Conservation (phyloP, 768 basidiomycete genomes). For the Asterophora parasitica region DNA sequence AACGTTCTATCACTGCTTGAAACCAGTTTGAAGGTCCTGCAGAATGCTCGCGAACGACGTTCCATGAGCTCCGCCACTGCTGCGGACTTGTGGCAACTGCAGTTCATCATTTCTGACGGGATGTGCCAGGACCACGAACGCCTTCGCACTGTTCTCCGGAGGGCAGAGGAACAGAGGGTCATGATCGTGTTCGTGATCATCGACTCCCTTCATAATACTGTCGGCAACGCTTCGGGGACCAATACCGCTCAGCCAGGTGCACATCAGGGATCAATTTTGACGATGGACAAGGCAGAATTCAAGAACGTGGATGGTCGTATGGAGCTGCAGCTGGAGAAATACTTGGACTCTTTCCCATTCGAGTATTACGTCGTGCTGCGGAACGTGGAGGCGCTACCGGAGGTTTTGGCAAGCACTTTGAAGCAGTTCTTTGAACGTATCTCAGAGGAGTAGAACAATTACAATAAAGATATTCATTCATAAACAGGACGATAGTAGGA, state of each 20-base stretch:
- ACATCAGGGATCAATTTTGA: slow-evolving; percentile 74
- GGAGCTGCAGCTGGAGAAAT: slow-evolving; percentile 85
- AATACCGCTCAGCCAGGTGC: slow-evolving; percentile 17
- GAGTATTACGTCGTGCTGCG: slow-evolving; percentile 95
- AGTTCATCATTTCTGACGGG: slow-evolving; percentile 99
- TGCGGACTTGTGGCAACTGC: slow-evolving; percentile 91
- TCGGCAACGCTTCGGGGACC: slow-evolving; percentile 12
- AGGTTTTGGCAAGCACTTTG: slow-evolving; percentile 81
- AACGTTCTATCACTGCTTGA: slow-evolving; percentile 83
- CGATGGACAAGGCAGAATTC: slow-evolving; percentile 90
- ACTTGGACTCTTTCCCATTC: slow-evolving; percentile 96
- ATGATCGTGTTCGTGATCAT: slow-evolving; percentile 96
- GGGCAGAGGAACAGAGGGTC: slow-evolving; percentile 84
- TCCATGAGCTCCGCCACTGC: slow-evolving; percentile 56
- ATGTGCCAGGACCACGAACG: slow-evolving; percentile 94
- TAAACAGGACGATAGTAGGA: too few relatives aligned
- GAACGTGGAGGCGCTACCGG: slow-evolving; percentile 86
- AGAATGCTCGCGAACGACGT: slow-evolving; percentile 69
- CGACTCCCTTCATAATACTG: slow-evolving; percentile 67
- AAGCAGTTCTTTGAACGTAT: slow-evolving; percentile 90
- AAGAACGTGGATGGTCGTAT: slow-evolving; percentile 73
- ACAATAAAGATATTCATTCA: neutral
- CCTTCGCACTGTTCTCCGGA: slow-evolving; percentile 72
- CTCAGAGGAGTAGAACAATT: slow-evolving; percentile 54
- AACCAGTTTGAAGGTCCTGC: slow-evolving; percentile 66